Conservation (phyloP, 2,329 filamentous ascomycete species). For the Neonectria ditissima region DNA sequence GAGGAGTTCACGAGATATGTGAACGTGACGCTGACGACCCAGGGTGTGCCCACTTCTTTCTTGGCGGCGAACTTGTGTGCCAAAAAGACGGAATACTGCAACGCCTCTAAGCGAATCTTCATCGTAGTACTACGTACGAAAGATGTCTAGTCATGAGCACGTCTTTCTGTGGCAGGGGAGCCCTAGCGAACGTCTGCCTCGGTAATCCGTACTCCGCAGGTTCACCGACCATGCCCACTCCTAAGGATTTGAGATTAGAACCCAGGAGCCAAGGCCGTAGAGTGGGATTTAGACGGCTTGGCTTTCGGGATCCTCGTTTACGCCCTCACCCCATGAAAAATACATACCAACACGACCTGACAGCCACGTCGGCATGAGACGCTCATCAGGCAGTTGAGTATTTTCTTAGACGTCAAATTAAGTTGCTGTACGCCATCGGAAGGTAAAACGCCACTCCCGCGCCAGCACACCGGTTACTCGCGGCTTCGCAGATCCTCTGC, state of each 20-base stretch:
- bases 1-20: background rate
- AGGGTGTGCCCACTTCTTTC: background rate
- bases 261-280: background rate
- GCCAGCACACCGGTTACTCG: slow-evolving; percentile 8
- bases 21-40: background rate
- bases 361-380: background rate
- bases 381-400: background rate
- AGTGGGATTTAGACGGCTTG: background rate
- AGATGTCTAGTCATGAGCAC: background rate
- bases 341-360: background rate
- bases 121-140: no score
- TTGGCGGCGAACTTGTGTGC: background rate
- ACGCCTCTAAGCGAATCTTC: background rate
- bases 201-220: background rate
- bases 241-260: background rate
- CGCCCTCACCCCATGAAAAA: background rate
- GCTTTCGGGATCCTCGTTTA: background rate
- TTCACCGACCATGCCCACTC: background rate
- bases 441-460: slow-evolving; percentile 15
- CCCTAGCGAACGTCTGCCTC: background rate
- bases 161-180: background rate
- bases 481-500: slow-evolving; percentile 6
- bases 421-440: background rate
- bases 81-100: background rate
- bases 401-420: slow-evolving; percentile 14